These are phyloP conservation scores for Rutstroemia sp. DNA, from an alignment of 2,329 filamentous ascomycete genomes.

Conservation along the genomic window DNA sequence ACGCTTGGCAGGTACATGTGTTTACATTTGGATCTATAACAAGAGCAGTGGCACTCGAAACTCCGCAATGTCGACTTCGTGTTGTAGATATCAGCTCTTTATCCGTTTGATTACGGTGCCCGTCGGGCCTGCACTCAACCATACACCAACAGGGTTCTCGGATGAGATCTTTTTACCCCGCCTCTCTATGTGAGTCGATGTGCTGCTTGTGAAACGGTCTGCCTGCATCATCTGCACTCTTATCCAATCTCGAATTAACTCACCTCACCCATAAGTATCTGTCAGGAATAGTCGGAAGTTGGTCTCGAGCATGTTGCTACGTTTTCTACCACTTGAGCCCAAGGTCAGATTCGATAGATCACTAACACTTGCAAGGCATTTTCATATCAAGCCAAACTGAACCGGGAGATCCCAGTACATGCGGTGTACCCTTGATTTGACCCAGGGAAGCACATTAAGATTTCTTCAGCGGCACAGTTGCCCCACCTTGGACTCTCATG, in stretches of 20 bases:
- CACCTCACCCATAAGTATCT: neutral
- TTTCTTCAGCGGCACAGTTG: constrained; percentile 2
- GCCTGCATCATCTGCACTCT: constrained; percentile 10
- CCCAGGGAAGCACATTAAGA: constrained; percentile 4
- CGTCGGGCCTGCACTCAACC: neutral
- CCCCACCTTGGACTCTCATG: neutral
- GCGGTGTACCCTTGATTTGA: neutral
- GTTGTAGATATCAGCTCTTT: neutral
- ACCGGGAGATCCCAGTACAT: constrained; percentile 6
- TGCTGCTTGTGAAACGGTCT: constrained; percentile 10
- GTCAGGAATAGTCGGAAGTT: neutral
- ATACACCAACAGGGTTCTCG: neutral
- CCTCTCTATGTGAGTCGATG: neutral
- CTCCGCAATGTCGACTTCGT: neutral
- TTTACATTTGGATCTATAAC: neutral
- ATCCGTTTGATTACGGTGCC: neutral
- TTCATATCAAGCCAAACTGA: neutral
- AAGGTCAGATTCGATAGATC: neutral
- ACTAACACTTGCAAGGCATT: neutral
- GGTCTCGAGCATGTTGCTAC: neutral
- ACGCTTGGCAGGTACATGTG: constrained; percentile 4
- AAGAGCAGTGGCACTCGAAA: neutral
- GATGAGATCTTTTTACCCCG: constrained; percentile 3
- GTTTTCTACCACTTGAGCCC: neutral
- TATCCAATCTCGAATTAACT: constrained; percentile 1